Conservation (phyloP, 495 filamentous ascomycete species). For the Penicillium ucsense region DNA sequence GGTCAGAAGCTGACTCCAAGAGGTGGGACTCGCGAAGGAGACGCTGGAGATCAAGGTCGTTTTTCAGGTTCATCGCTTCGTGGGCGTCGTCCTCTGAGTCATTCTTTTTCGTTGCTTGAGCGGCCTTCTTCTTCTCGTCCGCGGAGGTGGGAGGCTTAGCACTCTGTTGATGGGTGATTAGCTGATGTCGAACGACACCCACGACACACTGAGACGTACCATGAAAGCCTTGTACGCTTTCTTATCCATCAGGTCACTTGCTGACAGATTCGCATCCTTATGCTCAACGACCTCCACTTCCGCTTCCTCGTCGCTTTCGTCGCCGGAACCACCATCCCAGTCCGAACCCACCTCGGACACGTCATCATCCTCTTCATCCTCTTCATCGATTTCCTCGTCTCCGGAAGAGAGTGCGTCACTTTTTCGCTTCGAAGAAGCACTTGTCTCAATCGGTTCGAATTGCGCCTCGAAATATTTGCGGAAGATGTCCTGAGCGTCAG, state of each 20-base stretch:
- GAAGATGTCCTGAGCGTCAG: constrained; percentile 46
- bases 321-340: constrained; percentile 58
- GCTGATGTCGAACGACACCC: background rate
- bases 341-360: constrained; percentile 26
- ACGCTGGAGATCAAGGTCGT: constrained; percentile 84
- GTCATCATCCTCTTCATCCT: constrained; percentile 28
- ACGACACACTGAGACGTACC: constrained; percentile 33
- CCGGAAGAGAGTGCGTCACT: constrained; percentile 10
- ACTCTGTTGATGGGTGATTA: constrained; percentile 23
- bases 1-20: constrained; percentile 55
- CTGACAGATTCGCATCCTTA: constrained; percentile 24
- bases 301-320: constrained; percentile 23
- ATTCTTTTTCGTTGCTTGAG: constrained; percentile 29
- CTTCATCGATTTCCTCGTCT: constrained; percentile 15
- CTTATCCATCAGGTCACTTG: constrained; percentile 42
- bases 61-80: constrained; percentile 64
- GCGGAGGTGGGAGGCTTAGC: constrained; percentile 41
- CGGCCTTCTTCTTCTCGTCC: constrained; percentile 18
- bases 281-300: constrained; percentile 60
- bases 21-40: constrained; percentile 89
- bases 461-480: constrained; percentile 77
- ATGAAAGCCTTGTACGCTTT: constrained; percentile 70
- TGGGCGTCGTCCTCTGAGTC: constrained; percentile 36
- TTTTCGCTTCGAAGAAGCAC: constrained; percentile 14
- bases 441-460: constrained; percentile 57